A percentile compares a stretch with the other conserved stretches of the same genome.
These are phyloP conservation scores for Mentha longifolia DNA, from an alignment of 257 asterid genomes.

Conservation along the genomic window DNA sequence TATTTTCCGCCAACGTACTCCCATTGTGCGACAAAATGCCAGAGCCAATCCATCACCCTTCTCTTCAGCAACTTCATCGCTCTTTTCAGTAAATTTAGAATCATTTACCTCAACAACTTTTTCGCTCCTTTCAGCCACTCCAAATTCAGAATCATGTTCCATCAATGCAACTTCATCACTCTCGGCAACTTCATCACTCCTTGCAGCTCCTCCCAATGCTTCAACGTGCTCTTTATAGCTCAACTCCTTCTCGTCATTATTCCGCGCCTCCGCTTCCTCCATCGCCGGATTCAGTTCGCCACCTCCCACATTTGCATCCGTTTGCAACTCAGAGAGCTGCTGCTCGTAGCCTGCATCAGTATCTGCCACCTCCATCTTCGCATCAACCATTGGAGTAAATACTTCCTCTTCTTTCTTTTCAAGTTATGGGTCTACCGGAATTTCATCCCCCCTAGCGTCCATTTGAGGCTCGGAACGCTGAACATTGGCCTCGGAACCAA, in stretches of 20 bases:
- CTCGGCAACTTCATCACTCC: no score
- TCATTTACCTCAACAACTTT: slow-evolving; percentile 33
- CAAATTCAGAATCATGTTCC: slow-evolving; percentile 36
- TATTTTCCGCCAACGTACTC: no score
- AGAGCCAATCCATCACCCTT: no score
- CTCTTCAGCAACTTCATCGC: slow-evolving; percentile 31
- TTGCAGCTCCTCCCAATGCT: slow-evolving; percentile 30
- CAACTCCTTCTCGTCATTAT: slow-evolving; percentile 23
- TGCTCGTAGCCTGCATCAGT: slow-evolving; percentile 23
- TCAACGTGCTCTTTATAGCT: slow-evolving; percentile 25
- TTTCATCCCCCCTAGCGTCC: slow-evolving; percentile 25
- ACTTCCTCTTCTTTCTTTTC: slow-evolving; percentile 13
- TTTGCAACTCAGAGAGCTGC: slow-evolving; percentile 27
- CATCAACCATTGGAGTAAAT: slow-evolving; percentile 6
- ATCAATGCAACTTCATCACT: slow-evolving; percentile 2
- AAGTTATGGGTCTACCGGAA: slow-evolving; percentile 4
- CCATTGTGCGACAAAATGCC: no score
- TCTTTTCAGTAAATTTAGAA: not conserved
- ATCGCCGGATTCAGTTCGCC: slow-evolving; percentile 24
- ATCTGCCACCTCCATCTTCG: slow-evolving; percentile 27
- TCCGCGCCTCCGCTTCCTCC: slow-evolving; percentile 28
- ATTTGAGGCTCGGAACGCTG: slow-evolving; percentile 1
- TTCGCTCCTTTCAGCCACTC: slow-evolving; percentile 23
- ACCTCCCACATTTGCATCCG: slow-evolving; percentile 9
- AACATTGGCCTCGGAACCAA: no score